Base-by-base conservation (phyloP, 2,329 filamentous ascomycete species). In the Cadophora gregata region DNA sequence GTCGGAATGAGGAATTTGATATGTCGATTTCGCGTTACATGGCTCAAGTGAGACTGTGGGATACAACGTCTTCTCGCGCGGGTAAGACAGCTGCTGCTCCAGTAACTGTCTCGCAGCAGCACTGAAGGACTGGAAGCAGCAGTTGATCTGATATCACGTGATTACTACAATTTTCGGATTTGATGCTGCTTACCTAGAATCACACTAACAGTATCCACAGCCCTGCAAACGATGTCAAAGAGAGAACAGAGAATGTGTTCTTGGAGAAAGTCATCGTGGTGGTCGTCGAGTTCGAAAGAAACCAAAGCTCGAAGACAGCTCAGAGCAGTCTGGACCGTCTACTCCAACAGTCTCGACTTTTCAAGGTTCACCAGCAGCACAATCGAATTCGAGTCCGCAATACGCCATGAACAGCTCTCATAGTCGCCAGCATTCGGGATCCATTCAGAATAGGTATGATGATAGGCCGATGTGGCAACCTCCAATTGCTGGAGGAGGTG, bases 141-240 rank as follows among this genome's bases (percentile, higher is more conserved):
- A n/a, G 16, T 5, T n/a, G 8, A 1, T 42, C n/a, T 12, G 8
- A 12, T 21, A 27, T 29, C 58, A 60, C 58, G 58, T 60, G 58
- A 60, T 4, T 1, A n/a, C 9, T 14, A n/a, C 19, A 21, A 25
- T 29, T 12, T 5, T 16, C 1, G 29, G 24, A 9, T 19, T 29
- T 12, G 38, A 19, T 42, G 2, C 38, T 19, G 14, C 2, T 42
- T 21, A 27, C n/a, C 4, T 51, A 4, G 19, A 36, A 14, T n/a
- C 21, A 55, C n/a, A 36, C 66, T 71, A 29, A 66, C 47, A 25
- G 2, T 36, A 19, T 21, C 4, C 42, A 12, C 63, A 77, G 75
- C 75, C 75, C n/a, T 77, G 75, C 61, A 71, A 74, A 29, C 70
- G 75, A 69, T 77, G 75, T 38, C 75, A 77, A 50, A 69, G 75